Evolutionary conservation across 495 filamentous ascomycete genomes (phyloP), one percentile per base, ranked within the genome.

Genomic region (Melanomma pulvis-pyrius): DNA sequence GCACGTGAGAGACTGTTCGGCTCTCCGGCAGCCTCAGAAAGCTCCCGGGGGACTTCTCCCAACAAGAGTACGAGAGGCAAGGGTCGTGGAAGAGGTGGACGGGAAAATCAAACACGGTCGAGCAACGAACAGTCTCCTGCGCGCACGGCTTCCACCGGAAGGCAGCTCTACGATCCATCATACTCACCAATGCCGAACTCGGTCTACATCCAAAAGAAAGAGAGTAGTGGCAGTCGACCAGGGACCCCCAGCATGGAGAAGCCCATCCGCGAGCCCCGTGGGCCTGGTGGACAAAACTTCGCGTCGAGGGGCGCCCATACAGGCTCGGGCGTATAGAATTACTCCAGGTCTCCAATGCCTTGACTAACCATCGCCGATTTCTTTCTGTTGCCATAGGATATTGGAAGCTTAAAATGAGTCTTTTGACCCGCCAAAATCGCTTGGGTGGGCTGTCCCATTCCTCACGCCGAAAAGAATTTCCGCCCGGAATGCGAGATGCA

Each of bases 1-100:
- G 90, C 83, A 1, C 82, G 92, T 13, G 89, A 92, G 70, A 86
- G 88, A 73, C 83, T 96, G n/a, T 92, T 96, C 75, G 92, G 91
- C 24, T 83, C 80, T 8, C 77, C 82, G 11, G 81, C 79, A 6
- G 73, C 82, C 15, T 82, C 81, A 6, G 82, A 80, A 12, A 80
- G 87, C 8, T 82, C 82, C 46, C 84, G 87, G 0, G 85, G 88
- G 15, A 80, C 82, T 0, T 91, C 88, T 11, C 88, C 88, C 11
- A 70, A 55, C 34, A 61, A 67, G 57, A 41, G 48, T 17, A 44
- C 51, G 5, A 65, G 74, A 61, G 74, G 74, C 21, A 74, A 69
- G 59, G 68, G 68, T 17, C 52, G 59, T 28, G 69, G 66, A 4
- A 70, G 66, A 15, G 65, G 71, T 13, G 72, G 73, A 11, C 68